phyloP scores from a whole-genome alignment of 2,329 filamentous ascomycete genomes.

The Neopestalotiopsis clavispora region DNA sequence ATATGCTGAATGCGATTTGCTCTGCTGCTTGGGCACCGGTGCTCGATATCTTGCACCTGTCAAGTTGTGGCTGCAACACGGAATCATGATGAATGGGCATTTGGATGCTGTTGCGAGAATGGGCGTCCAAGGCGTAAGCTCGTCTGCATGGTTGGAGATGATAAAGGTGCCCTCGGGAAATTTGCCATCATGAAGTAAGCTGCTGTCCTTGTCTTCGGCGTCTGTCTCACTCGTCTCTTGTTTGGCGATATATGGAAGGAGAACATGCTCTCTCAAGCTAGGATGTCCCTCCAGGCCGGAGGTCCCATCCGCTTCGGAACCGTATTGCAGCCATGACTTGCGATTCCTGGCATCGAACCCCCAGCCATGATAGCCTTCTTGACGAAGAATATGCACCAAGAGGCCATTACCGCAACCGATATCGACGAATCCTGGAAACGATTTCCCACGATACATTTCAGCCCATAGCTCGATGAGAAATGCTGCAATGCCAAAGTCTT shows the following conservation, averaged over 20 bases:
- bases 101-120: slow-evolving; percentile 77
- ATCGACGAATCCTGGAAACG: slow-evolving; percentile 90
- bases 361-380: slow-evolving; percentile 84
- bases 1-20: slow-evolving; percentile 71
- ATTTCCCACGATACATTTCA: slow-evolving; percentile 70
- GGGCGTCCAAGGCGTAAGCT: slow-evolving; percentile 95
- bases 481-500: slow-evolving; percentile 87
- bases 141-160: slow-evolving; percentile 95
- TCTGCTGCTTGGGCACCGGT: slow-evolving; percentile 55
- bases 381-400: slow-evolving; percentile 79
- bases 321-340: slow-evolving; percentile 84
- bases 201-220: slow-evolving; percentile 25
- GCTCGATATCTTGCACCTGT: slow-evolving; percentile 77
- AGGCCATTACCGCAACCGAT: slow-evolving; percentile 96
- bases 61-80: slow-evolving; percentile 91
- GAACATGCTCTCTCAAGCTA: slow-evolving; percentile 49
- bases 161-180: slow-evolving; percentile 84
- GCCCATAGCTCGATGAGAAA: slow-evolving; percentile 93
- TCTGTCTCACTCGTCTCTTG: slow-evolving; percentile 20
- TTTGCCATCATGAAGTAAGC: slow-evolving; percentile 59
- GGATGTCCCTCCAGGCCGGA: slow-evolving; percentile 30
- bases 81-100: slow-evolving; percentile 88
- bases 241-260: slow-evolving; percentile 51
- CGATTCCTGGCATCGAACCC: slow-evolving; percentile 89
- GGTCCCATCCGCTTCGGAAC: slow-evolving; percentile 26